Evolutionary conservation across 805 yeast species (phyloP).

Genomic region (Metschnikowia hibisci): DNA sequence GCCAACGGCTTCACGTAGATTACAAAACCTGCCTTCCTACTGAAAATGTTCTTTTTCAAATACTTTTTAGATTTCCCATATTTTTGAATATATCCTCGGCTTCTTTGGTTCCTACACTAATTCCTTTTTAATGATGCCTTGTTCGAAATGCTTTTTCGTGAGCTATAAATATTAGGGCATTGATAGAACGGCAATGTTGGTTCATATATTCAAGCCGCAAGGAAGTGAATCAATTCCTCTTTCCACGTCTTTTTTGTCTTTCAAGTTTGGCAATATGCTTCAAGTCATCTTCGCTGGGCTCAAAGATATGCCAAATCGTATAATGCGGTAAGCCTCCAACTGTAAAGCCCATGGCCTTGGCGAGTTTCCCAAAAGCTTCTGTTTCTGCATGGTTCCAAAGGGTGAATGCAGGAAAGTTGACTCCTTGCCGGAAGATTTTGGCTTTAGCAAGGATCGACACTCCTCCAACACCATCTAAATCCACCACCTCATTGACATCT

Average conservation of each 20-base stretch:
- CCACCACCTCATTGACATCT: conserved; percentile 57
- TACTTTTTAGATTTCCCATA: neutral
- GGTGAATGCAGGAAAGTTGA: conserved; percentile 82
- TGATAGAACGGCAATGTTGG: too few species aligned
- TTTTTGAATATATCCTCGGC: conserved; percentile 20
- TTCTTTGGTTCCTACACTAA: conserved; percentile 49
- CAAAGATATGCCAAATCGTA: conserved; percentile 87
- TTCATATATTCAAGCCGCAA: too few species aligned
- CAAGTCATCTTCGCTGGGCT: conserved; percentile 82
- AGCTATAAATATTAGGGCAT: neutral
- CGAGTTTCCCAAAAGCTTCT: conserved; percentile 82
- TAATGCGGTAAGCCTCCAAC: conserved; percentile 91
- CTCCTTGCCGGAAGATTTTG: conserved; percentile 68
- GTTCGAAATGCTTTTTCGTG: too few species aligned
- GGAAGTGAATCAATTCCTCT: conserved; percentile 2
- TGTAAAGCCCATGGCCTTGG: conserved; percentile 68
- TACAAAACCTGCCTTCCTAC: conserved; percentile 51
- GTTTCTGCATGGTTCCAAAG: conserved; percentile 85
- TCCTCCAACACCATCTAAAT: conserved; percentile 84
- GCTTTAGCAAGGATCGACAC: conserved; percentile 78
- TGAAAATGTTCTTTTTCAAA: conserved; percentile 27
- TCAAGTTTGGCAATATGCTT: conserved; percentile 65
- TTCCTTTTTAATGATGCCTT: too few species aligned
- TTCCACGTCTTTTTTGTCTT: conserved; percentile 53
- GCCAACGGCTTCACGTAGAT: conserved; percentile 40